These are phyloP conservation scores for Pyrenophora seminiperda DNA, from an alignment of 2,329 filamentous ascomycete genomes.

Conservation along the genomic window DNA sequence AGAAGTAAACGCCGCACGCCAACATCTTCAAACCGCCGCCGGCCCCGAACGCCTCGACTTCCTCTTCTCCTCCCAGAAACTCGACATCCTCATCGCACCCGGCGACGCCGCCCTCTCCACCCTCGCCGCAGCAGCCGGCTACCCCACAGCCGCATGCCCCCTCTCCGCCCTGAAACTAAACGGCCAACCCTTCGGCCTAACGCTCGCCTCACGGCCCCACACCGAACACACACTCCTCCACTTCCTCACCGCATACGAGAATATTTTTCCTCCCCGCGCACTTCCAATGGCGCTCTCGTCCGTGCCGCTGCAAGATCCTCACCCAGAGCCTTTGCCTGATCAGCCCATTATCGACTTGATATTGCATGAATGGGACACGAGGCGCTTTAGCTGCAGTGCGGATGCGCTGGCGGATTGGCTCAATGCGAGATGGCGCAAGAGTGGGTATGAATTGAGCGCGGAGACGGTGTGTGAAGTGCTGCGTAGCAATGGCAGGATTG, in stretches of 20 bases:
- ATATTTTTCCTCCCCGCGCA: constrained; percentile 42
- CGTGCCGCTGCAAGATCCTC: constrained; percentile 36
- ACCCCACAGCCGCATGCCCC: constrained; percentile 44
- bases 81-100: constrained; percentile 43
- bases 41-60: constrained; percentile 42
- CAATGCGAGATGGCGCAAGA: constrained; percentile 44
- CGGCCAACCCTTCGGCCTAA: constrained; percentile 45
- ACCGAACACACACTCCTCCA: constrained; percentile 42
- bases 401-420: constrained; percentile 45
- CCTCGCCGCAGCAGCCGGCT: constrained; percentile 44
- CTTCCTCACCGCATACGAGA: constrained; percentile 46
- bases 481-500: constrained; percentile 42
- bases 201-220: constrained; percentile 39
- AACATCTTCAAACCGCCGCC: constrained; percentile 36
- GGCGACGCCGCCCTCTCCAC: constrained; percentile 45
- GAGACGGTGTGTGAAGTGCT: constrained; percentile 46
- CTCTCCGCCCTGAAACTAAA: constrained; percentile 43
- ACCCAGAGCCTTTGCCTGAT: constrained; percentile 38
- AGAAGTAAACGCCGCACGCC: constrained; percentile 32
- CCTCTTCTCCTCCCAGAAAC: constrained; percentile 35
- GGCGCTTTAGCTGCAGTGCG: constrained; percentile 37
- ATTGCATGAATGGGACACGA: constrained; percentile 43
- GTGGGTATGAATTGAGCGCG: constrained; percentile 40
- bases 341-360: constrained; percentile 43
- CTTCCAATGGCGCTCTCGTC: constrained; percentile 36